Evolutionary conservation across 1,139 yeast genomes (phyloP).

Genomic region (Candida sp.): DNA sequence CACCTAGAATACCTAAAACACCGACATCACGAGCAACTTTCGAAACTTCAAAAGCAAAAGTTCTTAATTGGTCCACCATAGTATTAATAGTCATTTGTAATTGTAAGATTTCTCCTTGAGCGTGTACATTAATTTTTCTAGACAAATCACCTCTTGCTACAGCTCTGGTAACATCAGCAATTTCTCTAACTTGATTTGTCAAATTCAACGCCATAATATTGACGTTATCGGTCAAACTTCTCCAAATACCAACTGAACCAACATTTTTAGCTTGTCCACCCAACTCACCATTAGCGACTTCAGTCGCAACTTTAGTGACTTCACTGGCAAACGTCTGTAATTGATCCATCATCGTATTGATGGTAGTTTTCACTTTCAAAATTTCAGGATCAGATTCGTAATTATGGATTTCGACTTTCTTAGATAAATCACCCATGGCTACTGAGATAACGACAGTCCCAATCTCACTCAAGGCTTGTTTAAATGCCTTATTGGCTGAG

Average conservation of each 20-base stretch:
- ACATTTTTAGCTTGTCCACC: constrained; percentile 88
- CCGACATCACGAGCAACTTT: constrained; percentile 90
- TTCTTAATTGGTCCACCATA: constrained; percentile 86
- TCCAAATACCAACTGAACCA: constrained; percentile 85
- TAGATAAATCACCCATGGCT: constrained; percentile 81
- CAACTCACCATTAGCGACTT: constrained; percentile 83
- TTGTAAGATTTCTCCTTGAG: constrained; percentile 79
- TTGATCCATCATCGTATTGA: constrained; percentile 87
- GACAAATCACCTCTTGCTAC: constrained; percentile 80
- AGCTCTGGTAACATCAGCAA: constrained; percentile 85
- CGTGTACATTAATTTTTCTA: constrained; percentile 75
- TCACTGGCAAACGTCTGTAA: constrained; percentile 78
- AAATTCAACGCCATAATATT: constrained; percentile 85
- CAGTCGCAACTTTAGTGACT: constrained; percentile 83
- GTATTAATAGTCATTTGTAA: constrained; percentile 77
- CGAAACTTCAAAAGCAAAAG: constrained; percentile 86
- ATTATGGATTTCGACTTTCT: constrained; percentile 69
- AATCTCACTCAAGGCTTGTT: constrained; percentile 71
- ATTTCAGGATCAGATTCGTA: constrained; percentile 76
- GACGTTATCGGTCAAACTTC: constrained; percentile 78
- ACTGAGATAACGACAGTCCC: constrained; percentile 83
- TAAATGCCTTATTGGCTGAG: constrained; percentile 71
- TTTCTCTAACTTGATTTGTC: constrained; percentile 81
- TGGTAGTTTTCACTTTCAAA: constrained; percentile 72
- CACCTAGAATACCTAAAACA: constrained; percentile 83